Percentiles rank a stretch among this genome's conserved stretches.
Conservation (phyloP, 305 asterid species). For the Striga hermonthica region DNA sequence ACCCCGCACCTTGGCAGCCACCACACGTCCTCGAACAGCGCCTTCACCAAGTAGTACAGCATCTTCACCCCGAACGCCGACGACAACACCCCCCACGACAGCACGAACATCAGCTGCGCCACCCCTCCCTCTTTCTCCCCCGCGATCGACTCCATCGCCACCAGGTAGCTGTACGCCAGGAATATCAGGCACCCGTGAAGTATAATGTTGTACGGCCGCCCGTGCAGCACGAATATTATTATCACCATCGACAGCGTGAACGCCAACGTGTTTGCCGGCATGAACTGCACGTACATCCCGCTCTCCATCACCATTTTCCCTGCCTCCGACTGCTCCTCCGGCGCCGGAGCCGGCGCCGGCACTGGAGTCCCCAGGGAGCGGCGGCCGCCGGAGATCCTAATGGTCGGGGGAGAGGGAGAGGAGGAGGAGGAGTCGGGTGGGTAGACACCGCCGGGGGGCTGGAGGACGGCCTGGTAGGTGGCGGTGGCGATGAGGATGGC, state of each 20-base stretch:
- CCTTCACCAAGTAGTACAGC: conserved; percentile 21
- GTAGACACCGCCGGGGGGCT: conserved; percentile 37
- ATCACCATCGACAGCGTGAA: conserved; percentile 26
- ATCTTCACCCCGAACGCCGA: not conserved
- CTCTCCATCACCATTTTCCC: conserved; percentile 32
- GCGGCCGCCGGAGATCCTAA: not conserved
- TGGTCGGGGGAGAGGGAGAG: not conserved
- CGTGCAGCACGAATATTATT: conserved; percentile 32
- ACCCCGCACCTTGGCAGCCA: conserved; percentile 8
- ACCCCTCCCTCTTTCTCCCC: not conserved
- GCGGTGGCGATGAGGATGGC: conserved; percentile 34
- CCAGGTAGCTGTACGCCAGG: conserved; percentile 21
- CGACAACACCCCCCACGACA: conserved; percentile 10
- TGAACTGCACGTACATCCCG: conserved; percentile 21
- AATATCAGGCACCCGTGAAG: conserved; percentile 23
- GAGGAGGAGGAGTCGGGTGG: conserved; percentile 1
- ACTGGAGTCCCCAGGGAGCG: not conserved
- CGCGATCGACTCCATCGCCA: conserved; percentile 21
- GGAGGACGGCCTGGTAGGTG: conserved; percentile 34
- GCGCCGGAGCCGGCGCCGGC: not conserved
- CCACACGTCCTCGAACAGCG: conserved; percentile 23
- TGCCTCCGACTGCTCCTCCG: not conserved
- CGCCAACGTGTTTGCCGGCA: conserved; percentile 33
- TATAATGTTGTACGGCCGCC: conserved; percentile 18
- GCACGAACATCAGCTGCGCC: not conserved